Base-by-base conservation (phyloP, 2,329 filamentous ascomycete species). In the Colletotrichum gigasporum region DNA sequence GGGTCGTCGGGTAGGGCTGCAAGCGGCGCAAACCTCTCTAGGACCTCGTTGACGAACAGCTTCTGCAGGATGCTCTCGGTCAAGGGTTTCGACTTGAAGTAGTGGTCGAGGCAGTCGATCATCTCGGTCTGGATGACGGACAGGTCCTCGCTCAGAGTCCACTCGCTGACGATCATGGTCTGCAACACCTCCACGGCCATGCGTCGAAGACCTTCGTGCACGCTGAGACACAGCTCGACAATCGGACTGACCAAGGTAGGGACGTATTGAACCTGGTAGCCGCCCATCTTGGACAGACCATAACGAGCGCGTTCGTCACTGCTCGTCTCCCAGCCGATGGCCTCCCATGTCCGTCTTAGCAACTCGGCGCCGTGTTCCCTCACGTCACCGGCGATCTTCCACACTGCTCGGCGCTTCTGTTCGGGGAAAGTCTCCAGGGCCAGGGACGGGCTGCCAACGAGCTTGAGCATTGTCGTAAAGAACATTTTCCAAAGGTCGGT, bases 301-400 rank as follows among this genome's bases (percentile, higher is more conserved):
- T 94, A 98, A 24, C 90, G 87, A 60, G 85, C 83, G 68, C 87
- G 86, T 74, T 97, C 94, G 63, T 98, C 95, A 1, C 84, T 77
- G 30, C 86, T 92, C 0, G 93, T 93, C 71, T 99, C 95, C 96
- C 96, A 99, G 11, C 96, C 96, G 66, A 99, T 96, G 16, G 94
- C 92, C 73, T 97, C 93, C 96, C 96, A 99, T 5, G 91, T 95
- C 26, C 88, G 87, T 65, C 91, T 88, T 32, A 99, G 82, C 8
- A 99, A 83, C 52, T 95, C 92, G 4, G 96, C 95, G 14, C 96
- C 96, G 68, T 93, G 87, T 75, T 98, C 94, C 59, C 96, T 87
- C 52, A 99, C 93, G 78, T 99, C 96, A 5, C 96, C 96, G 4
- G 95, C 96, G 74, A 99, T 97, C 80, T 98, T 99, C 96, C 96